Evolutionary conservation across 2,329 filamentous ascomycete species (phyloP).

Genomic region (Neonectria ditissima): DNA sequence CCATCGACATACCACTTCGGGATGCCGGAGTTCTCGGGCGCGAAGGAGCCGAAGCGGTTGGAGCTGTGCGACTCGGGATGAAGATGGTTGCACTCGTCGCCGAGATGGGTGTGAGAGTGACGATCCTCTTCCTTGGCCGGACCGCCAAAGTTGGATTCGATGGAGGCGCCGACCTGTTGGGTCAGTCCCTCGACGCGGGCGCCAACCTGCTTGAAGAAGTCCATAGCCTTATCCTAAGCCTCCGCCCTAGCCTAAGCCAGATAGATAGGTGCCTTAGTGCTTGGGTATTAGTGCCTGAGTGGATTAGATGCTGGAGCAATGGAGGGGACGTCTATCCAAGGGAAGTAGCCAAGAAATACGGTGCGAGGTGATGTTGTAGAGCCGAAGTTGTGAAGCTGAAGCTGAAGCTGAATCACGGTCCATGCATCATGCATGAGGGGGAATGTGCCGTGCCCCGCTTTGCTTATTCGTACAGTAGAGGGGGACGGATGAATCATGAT

Average conservation of each 20-base stretch:
- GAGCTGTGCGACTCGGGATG: slow-evolving; percentile 57
- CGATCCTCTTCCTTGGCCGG: slow-evolving; percentile 52
- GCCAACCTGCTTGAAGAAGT: slow-evolving; percentile 53
- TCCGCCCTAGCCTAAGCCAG: not conserved
- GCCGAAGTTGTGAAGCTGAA: not conserved
- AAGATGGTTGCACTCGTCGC: slow-evolving; percentile 53
- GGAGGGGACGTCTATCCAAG: not conserved
- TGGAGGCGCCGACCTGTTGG: slow-evolving; percentile 46
- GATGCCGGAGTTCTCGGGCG: slow-evolving; percentile 77
- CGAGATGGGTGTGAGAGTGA: slow-evolving; percentile 59
- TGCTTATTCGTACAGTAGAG: not conserved
- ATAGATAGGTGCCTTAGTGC: not conserved
- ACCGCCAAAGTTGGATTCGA: slow-evolving; percentile 50
- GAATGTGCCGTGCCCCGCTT: not conserved
- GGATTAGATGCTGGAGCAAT: not conserved
- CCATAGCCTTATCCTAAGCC: slow-evolving; percentile 32
- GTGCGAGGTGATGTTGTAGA: not conserved
- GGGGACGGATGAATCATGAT: not conserved
- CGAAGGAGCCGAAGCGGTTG: slow-evolving; percentile 76
- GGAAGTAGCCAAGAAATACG: not conserved
- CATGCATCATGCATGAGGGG: slow-evolving; percentile 21
- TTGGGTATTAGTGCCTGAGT: not conserved
- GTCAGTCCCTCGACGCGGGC: slow-evolving; percentile 36
- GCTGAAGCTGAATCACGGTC: not conserved
- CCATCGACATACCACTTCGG: slow-evolving; percentile 92